A percentile compares a stretch with the other conserved stretches of the same genome.
These are phyloP conservation scores for Melampsora larici-populina DNA, from an alignment of 1,284 basidiomycete species.

Conservation along the genomic window DNA sequence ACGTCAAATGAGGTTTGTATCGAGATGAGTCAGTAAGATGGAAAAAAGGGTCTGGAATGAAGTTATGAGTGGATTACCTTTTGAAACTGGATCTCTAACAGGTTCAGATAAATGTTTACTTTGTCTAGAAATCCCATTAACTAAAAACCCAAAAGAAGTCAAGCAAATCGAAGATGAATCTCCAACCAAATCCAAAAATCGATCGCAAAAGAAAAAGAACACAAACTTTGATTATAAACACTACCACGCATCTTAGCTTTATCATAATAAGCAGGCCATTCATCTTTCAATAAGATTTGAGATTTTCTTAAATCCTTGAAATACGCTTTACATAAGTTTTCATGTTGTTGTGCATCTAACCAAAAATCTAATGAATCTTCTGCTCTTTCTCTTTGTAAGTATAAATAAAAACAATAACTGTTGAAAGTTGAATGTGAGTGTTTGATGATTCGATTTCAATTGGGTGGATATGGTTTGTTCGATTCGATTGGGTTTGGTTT, in stretches of 20 bases:
- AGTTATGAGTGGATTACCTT: neutral
- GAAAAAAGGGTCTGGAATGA: neutral
- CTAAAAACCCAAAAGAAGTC: conserved; percentile 1
- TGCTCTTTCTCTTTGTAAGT: conserved; percentile 85
- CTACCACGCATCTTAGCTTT: conserved; percentile 50
- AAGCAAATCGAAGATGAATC: neutral
- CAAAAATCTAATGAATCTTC: conserved; percentile 97
- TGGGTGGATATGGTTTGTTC: neutral
- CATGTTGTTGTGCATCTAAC: conserved; percentile 98
- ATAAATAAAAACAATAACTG: conserved; percentile 62
- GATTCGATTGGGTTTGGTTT: conserved; percentile 28
- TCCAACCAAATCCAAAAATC: too few relatives aligned
- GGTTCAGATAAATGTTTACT: too few relatives aligned
- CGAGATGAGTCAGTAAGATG: neutral
- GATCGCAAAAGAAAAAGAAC: neutral
- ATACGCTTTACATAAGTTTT: conserved; percentile 69
- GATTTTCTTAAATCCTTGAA: conserved; percentile 51
- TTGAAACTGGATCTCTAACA: neutral
- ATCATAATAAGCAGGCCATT: conserved; percentile 52
- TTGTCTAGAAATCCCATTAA: conserved; percentile 35
- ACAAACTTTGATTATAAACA: conserved; percentile 48
- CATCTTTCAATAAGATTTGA: conserved; percentile 47
- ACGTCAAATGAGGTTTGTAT: too few relatives aligned
- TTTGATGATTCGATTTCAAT: conserved; percentile 11
- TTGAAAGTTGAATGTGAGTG: conserved; percentile 21